Base-by-base conservation (phyloP, 1,139 yeast genomes). In the Protomyces inouyei region DNA sequence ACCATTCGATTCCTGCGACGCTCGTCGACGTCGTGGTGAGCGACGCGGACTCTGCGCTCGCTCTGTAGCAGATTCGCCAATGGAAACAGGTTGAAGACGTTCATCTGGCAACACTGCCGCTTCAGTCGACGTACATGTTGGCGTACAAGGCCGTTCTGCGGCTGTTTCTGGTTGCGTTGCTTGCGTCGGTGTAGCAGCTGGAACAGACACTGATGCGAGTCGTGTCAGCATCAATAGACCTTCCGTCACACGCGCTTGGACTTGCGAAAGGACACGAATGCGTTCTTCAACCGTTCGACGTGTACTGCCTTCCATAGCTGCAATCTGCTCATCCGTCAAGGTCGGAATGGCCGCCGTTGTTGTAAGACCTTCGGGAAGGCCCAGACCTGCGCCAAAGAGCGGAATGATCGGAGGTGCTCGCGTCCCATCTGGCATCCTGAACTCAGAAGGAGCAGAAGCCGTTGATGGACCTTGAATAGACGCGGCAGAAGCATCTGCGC, bases 211-310 rank as follows among this genome's bases (percentile, higher is more conserved):
- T 18, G 38, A 28, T 18, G 53, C 57, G 6, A 59, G 35, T 23
- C 63, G 25, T 5, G 57, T 52, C 57, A 59, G 37, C 63, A 59
- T 52, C 14, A 51, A 6, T 18, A 59, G 32, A 18, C 57, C 51
- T 28, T 59, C 63, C 35, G 56, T 18, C 38, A 59, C 56, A 40
- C 63, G 56, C 32, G 38, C 46, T 21, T 59, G 57, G 6, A 59
- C 12, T 43, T 59, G 43, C 9, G 35, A 23, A 52, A 59, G 21
- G 10, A 59, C 43, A 16, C 63, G 23, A 14, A 59, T 28, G 18
- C 63, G 43, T 28, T 59, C 63, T 36, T 59, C 63, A 16, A 59
- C 23, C 12, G 63, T 59, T 38, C 63, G 43, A 18, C 63, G 43
- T 12, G 57, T 52, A 35, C 63, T 59, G 32, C 16, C 43, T 32